Evolutionary conservation across 208 protist species (phyloP).

Genomic region (Acanthamoeba lenticulata): DNA sequence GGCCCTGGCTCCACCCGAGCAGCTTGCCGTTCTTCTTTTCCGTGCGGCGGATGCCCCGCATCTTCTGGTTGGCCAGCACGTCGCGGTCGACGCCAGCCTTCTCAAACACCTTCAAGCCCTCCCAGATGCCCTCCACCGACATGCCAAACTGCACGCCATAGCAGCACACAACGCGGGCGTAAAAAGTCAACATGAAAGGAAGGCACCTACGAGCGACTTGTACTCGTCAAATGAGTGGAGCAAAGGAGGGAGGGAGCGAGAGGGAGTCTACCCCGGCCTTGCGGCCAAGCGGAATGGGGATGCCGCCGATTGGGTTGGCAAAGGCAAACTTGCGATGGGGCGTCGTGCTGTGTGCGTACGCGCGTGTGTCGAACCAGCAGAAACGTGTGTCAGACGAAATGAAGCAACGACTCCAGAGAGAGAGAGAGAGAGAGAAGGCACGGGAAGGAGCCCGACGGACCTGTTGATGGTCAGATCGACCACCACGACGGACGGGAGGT

Average conservation of each 20-base stretch:
- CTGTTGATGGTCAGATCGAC: slow-evolving; percentile 4
- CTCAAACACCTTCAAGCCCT: slow-evolving; percentile 63
- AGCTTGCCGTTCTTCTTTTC: slow-evolving; percentile 29
- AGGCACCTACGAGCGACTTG: too few species aligned
- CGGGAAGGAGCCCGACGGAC: neutral
- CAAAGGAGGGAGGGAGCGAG: too few species aligned
- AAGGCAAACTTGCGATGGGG: slow-evolving; percentile 36
- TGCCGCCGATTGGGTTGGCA: slow-evolving; percentile 30
- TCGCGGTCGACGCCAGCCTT: slow-evolving; percentile 5
- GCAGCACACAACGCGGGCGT: too few species aligned
- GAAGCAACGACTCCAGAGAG: neutral
- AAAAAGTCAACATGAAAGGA: neutral
- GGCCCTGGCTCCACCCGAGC: slow-evolving; percentile 14
- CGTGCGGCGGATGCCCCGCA: slow-evolving; percentile 14
- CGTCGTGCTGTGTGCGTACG: neutral
- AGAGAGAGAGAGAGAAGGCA: neutral
- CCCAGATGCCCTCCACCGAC: slow-evolving; percentile 40
- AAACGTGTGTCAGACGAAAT: neutral
- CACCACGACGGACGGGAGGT: neutral
- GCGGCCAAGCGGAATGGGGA: slow-evolving; percentile 34
- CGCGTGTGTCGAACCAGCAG: neutral
- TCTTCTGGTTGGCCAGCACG: neutral
- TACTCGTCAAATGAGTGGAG: too few species aligned
- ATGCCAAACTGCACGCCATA: slow-evolving; percentile 46
- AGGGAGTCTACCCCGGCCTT: slow-evolving; percentile 2